phyloP scores from a whole-genome alignment of 495 filamentous ascomycete species.

The Penicillium verhagenii region DNA sequence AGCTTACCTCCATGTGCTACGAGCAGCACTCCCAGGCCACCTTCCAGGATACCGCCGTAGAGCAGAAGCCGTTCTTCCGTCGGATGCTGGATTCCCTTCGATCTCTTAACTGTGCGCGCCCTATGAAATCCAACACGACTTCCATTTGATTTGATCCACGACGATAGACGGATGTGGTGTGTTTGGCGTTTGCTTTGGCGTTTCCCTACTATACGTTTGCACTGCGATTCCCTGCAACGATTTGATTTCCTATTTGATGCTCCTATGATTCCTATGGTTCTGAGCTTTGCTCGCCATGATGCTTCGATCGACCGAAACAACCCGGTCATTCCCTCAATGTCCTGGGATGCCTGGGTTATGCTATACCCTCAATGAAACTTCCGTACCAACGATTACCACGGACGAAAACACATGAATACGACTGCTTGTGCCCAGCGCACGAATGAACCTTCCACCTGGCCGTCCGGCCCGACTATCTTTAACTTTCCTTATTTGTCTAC shows the following conservation, averaged over 20 bases:
- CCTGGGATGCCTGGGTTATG: neutral
- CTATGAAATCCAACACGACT: constrained; percentile 24
- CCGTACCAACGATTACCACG: constrained; percentile 14
- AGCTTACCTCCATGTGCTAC: constrained; percentile 35
- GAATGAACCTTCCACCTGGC: neutral
- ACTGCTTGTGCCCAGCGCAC: constrained; percentile 7
- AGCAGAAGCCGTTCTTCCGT: constrained; percentile 31
- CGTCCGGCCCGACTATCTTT: constrained; percentile 13
- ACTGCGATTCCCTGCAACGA: constrained; percentile 8
- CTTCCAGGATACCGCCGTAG: constrained; percentile 20
- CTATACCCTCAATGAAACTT: constrained; percentile 9
- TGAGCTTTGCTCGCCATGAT: constrained; percentile 5
- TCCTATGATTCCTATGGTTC: constrained; percentile 16
- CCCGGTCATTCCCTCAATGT: neutral
- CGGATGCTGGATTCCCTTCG: constrained; percentile 37
- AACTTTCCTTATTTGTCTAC: constrained; percentile 6
- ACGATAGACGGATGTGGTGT: constrained; percentile 3
- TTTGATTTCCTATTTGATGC: constrained; percentile 12
- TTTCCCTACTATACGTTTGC: neutral
- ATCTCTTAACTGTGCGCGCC: constrained; percentile 27
- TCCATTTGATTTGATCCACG: constrained; percentile 19
- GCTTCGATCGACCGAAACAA: neutral
- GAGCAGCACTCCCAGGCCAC: constrained; percentile 32
- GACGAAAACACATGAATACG: constrained; percentile 8
- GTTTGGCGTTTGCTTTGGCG: constrained; percentile 3